These are phyloP conservation scores for Yamadazyma kitorensis DNA, from an alignment of 805 yeast species.

Conservation along the genomic window DNA sequence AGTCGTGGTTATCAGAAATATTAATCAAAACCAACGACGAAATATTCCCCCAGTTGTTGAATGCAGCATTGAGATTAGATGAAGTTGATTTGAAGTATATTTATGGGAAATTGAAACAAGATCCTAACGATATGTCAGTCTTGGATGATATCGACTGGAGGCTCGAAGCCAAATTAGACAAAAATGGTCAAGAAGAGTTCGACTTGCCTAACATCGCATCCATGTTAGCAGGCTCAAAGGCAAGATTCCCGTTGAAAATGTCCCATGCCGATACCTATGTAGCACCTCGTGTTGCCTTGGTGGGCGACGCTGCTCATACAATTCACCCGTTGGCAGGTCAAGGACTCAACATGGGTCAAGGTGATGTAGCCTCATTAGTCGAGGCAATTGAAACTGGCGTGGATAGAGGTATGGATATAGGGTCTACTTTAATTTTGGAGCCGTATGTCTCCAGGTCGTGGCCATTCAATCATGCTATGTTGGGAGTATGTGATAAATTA, in stretches of 20 bases:
- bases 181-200: constrained; percentile 38
- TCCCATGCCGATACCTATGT: constrained; percentile 90
- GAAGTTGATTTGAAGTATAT: constrained; percentile 74
- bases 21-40: constrained; percentile 57
- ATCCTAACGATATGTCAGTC: constrained; percentile 46
- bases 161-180: constrained; percentile 7
- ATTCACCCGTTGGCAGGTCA: constrained; percentile 98
- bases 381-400: constrained; percentile 67
- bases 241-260: constrained; percentile 82
- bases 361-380: constrained; percentile 75
- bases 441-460: constrained; percentile 84
- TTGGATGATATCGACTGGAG: constrained; percentile 77
- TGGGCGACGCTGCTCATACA: constrained; percentile 98
- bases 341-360: constrained; percentile 96
- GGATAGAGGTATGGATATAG: constrained; percentile 83
- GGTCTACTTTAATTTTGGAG: constrained; percentile 75
- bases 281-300: constrained; percentile 81
- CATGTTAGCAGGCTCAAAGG: constrained; percentile 65
- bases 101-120: constrained; percentile 39
- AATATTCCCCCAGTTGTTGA: constrained; percentile 66
- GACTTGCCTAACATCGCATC: constrained; percentile 66
- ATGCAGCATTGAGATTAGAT: constrained; percentile 82
- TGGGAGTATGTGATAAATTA: constrained; percentile 89
- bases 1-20: constrained; percentile 68
- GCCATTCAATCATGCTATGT: constrained; percentile 71